A percentile compares a stretch with the other conserved stretches of the same genome.
These are phyloP conservation scores for bread wheat (Triticum aestivum) DNA, from an alignment of 176 grass and related monocot genomes.

Conservation along the genomic window DNA sequence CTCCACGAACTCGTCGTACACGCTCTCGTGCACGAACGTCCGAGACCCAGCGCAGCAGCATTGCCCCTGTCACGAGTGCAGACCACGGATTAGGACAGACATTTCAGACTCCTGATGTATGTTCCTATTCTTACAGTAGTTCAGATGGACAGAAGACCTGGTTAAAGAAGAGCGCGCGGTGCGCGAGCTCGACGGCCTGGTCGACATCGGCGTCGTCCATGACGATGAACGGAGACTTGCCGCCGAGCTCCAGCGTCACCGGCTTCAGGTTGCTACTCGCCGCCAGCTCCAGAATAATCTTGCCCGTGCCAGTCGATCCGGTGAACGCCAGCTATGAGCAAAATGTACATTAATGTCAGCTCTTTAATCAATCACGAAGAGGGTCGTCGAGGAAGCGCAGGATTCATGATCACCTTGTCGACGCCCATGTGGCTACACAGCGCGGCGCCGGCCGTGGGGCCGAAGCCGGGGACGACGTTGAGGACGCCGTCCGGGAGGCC, in stretches of 20 bases:
- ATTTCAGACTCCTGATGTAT: neutral
- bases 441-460: constrained; percentile 89
- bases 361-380: neutral
- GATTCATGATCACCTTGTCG: constrained; percentile 56
- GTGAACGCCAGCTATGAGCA: constrained; percentile 70
- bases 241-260: constrained; percentile 93
- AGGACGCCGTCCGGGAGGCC: constrained; percentile 74
- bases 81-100: neutral
- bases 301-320: constrained; percentile 77
- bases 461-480: constrained; percentile 82
- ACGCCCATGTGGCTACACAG: constrained; percentile 83
- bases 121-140: too few species aligned
- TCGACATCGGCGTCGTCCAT: constrained; percentile 89
- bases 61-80: constrained; percentile 52
- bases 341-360: neutral
- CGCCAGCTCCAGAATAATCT: constrained; percentile 77
- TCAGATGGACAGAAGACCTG: constrained; percentile 43
- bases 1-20: constrained; percentile 96
- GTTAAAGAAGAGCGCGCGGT: constrained; percentile 91
- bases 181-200: constrained; percentile 88
- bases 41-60: constrained; percentile 96
- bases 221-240: constrained; percentile 89
- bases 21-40: constrained; percentile 86
- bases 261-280: constrained; percentile 92
- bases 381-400: neutral